Evolutionary conservation across 495 filamentous ascomycete genomes (phyloP), one percentile per base, ranked within the genome.

Genomic region (Penicillium simplicissimum): DNA sequence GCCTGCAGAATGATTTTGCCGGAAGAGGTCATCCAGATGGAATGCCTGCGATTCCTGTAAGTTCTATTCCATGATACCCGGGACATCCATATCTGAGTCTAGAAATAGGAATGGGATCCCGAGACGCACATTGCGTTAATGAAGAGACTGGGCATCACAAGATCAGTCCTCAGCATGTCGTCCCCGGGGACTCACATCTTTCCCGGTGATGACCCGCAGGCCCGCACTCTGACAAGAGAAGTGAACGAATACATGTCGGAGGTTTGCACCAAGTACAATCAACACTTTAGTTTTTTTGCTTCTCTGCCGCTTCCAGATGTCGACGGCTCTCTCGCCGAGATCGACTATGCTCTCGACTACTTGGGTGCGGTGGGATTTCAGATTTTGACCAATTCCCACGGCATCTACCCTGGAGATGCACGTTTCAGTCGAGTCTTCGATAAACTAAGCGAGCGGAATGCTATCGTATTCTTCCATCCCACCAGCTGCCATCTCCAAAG

Each of bases 401-500:
- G 82, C 7, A 62, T 74, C 15, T 87, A 86, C 59, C 74, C 83
- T 4, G 83, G 84, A 10, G 77, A 83, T 55, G 23, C 68, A 1
- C 23, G 42, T 3, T 72, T 86, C 40, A 72, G 71, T 23, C 71
- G 71, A 0, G 63, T 86, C 8, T 82, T 76, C 19, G 63, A 71
- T 0, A 69, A 70, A 37, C 61, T 82, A 7, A 71, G 75, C 35
- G 40, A 66, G 8, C 64, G 69, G 2, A 71, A 74, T 4, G 66
- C 78, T 0, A 74, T 71, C 0, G 69, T 80, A 0, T 85, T 87
- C 65, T 76, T 86, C 21, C 84, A 87, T 58, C 84, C 84, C 0
- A 85, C 82, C 4, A 78, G 67, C 1, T 65, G 68, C 57, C 34
- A 58, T 13, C 52, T 65, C n/a, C 53, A 59, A 57, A 36, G 57